Evolutionary conservation across 345 rosid species (phyloP).

Genomic region (Linum trigynum): DNA sequence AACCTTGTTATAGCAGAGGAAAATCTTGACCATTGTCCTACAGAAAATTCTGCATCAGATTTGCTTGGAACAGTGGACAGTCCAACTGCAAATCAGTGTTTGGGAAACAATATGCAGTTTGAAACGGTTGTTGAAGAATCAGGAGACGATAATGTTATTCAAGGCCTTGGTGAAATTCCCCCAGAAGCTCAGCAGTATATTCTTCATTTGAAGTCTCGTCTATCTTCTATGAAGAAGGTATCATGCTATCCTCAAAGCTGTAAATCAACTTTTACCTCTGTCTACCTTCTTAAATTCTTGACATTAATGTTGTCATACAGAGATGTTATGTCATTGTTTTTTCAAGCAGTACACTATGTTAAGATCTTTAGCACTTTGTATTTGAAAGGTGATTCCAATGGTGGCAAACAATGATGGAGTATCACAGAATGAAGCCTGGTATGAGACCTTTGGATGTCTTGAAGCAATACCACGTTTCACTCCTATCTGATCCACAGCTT

Average conservation of each 20-base stretch:
- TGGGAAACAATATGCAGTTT: conserved; percentile 25
- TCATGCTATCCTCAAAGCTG: no score
- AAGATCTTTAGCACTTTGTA: not conserved
- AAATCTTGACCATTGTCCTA: conserved; percentile 29
- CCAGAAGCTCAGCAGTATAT: conserved; percentile 65
- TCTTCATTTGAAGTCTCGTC: conserved; percentile 57
- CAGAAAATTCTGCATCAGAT: conserved; percentile 27
- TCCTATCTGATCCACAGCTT: no score
- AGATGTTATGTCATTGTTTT: not conserved
- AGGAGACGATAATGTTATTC: conserved; percentile 26
- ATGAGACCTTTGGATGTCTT: no score
- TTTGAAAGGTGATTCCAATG: no score
- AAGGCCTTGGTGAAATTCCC: conserved; percentile 56
- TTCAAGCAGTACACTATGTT: not conserved
- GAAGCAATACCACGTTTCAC: no score
- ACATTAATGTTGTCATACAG: not conserved
- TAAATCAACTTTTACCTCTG: not conserved
- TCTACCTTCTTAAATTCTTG: not conserved
- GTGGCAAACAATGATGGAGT: no score
- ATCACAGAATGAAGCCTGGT: no score
- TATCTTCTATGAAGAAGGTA: conserved; percentile 74
- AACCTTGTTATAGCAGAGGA: conserved; percentile 53
- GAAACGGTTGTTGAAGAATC: conserved; percentile 24
- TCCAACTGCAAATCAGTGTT: conserved; percentile 20
- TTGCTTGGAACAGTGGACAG: conserved; percentile 35